Conservation (phyloP, 2,329 filamentous ascomycete genomes). For the Didymella pomorum region DNA sequence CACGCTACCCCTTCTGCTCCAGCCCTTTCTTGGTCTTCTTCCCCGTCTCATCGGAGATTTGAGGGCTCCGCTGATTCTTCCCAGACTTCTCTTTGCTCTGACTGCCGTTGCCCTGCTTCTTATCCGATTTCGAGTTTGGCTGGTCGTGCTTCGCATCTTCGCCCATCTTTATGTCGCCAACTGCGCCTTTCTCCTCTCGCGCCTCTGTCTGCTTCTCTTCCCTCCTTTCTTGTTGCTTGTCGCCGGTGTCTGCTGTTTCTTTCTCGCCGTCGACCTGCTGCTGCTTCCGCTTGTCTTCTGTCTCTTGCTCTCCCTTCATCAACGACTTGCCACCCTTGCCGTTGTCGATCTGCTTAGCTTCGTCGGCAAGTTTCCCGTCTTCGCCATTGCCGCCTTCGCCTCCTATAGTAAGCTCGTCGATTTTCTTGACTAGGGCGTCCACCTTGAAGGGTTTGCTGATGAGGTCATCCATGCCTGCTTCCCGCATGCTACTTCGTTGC, state of each 20-base stretch:
- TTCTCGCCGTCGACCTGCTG: background rate
- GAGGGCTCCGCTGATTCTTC: background rate
- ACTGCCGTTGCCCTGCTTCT: background rate
- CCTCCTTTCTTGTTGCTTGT: constrained; percentile 1
- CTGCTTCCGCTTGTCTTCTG: background rate
- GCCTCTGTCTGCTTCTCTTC: background rate
- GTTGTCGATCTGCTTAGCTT: background rate
- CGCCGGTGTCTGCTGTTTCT: background rate
- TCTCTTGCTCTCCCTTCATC: constrained; percentile 4
- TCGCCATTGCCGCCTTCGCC: constrained; percentile 10
- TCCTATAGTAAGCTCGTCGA: constrained; percentile 32
- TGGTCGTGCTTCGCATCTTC: background rate
- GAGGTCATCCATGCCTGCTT: constrained; percentile 51
- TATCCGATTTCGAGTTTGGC: background rate
- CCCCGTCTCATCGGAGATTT: background rate
- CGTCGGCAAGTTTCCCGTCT: constrained; percentile 1
- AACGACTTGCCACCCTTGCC: background rate
- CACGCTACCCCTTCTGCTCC: constrained; percentile 2
- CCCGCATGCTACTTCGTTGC: constrained; percentile 45
- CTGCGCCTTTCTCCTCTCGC: background rate
- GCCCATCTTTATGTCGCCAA: background rate
- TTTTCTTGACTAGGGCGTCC: constrained; percentile 44
- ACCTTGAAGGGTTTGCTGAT: constrained; percentile 53
- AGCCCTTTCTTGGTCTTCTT: background rate
- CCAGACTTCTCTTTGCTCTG: background rate